Evolutionary conservation across 2,329 filamentous ascomycete genomes (phyloP).

Genomic region (Talaromyces sp.): DNA sequence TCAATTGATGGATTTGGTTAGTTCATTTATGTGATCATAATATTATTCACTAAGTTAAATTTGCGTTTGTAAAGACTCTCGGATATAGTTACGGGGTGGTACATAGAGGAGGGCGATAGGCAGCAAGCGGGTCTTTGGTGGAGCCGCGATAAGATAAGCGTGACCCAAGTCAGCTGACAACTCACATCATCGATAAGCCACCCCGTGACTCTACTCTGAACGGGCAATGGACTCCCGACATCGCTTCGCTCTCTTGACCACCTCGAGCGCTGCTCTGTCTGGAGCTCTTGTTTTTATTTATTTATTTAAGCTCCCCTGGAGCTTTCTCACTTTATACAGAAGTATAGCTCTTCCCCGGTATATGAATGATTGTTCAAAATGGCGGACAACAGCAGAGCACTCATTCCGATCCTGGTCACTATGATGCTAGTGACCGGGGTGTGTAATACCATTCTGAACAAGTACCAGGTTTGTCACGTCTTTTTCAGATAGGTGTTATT

Average conservation of each 20-base stretch:
- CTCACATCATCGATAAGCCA: background rate
- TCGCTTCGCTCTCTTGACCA: background rate
- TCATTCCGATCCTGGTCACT: constrained; percentile 79
- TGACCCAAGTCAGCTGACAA: background rate
- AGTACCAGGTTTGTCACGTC: constrained; percentile 68
- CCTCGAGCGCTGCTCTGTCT: background rate
- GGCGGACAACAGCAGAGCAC: constrained; percentile 57
- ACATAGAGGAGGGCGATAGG: no score
- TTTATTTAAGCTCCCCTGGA: background rate
- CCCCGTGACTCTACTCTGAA: background rate
- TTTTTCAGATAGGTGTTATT: background rate
- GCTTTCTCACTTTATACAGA: background rate
- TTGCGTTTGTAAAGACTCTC: background rate
- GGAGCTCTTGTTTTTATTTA: background rate
- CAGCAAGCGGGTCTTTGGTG: background rate
- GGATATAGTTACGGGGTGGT: background rate
- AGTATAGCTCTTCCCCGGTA: background rate
- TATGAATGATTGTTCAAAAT: constrained; percentile 44
- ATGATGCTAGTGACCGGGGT: constrained; percentile 98
- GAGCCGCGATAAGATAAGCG: background rate
- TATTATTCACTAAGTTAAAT: background rate
- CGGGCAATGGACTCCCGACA: background rate
- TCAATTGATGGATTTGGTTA: background rate
- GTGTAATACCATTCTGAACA: constrained; percentile 94
- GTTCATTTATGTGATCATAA: background rate